Percentiles rank a stretch among this genome's conserved stretches.
These are phyloP conservation scores for Microthlaspi erraticum DNA, from an alignment of 345 rosid species.

Conservation along the genomic window DNA sequence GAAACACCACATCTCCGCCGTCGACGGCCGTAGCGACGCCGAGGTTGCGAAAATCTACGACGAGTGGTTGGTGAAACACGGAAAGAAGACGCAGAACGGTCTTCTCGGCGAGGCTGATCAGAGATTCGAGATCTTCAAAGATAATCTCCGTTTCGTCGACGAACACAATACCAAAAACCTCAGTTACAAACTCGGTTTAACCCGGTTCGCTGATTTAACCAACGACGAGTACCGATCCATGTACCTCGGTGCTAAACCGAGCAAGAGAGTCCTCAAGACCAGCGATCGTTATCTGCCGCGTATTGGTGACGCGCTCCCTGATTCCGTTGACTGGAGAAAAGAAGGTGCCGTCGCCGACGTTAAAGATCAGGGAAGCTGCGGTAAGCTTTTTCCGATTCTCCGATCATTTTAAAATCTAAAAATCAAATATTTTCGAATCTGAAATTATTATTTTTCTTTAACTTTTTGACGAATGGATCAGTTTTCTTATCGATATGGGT, in stretches of 20 bases:
- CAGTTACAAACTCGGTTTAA: slow-evolving; percentile 71
- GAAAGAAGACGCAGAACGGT: slow-evolving; percentile 59
- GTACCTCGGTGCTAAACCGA: slow-evolving; percentile 61
- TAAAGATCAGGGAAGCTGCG: slow-evolving; percentile 88
- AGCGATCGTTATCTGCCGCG: slow-evolving; percentile 60
- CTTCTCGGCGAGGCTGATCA: slow-evolving; percentile 52
- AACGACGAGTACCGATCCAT: slow-evolving; percentile 87
- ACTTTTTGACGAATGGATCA: not conserved
- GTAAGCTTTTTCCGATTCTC: slow-evolving; percentile 39
- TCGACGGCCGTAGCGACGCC: slow-evolving; percentile 57
- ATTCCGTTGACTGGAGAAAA: slow-evolving; percentile 77
- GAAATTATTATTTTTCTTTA: not conserved
- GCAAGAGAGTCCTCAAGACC: slow-evolving; percentile 48
- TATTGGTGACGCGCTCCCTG: slow-evolving; percentile 73
- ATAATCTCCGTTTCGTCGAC: slow-evolving; percentile 80
- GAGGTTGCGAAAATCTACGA: slow-evolving; percentile 76
- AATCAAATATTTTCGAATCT: not conserved
- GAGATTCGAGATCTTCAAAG: slow-evolving; percentile 81
- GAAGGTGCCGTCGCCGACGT: slow-evolving; percentile 78
- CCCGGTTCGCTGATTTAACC: slow-evolving; percentile 88
- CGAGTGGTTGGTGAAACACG: slow-evolving; percentile 73
- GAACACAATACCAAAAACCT: slow-evolving; percentile 70
- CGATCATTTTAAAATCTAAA: not conserved
- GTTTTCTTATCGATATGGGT: not conserved
- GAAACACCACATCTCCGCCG: slow-evolving; percentile 45